Conservation (phyloP, 169 alveolate species). For the Eimeria zaria region DNA sequence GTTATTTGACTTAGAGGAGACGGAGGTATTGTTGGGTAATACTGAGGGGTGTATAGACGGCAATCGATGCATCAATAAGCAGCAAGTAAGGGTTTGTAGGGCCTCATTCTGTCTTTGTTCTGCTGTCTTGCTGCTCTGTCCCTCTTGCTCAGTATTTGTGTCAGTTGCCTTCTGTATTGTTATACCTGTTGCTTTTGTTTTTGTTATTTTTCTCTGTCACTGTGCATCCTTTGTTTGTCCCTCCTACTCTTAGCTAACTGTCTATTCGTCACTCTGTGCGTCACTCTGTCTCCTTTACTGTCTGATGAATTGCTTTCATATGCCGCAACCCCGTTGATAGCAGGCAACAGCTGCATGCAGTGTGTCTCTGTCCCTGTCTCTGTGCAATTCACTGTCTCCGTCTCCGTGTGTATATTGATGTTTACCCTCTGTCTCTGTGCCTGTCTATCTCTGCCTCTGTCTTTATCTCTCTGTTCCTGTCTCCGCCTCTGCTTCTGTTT, state of each 20-base stretch:
- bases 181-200: too few relatives aligned
- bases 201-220: too few relatives aligned
- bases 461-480: neutral
- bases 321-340: neutral
- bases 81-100: slow-evolving; percentile 28
- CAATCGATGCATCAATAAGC: slow-evolving; percentile 63
- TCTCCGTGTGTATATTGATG: neutral
- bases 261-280: neutral
- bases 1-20: slow-evolving; percentile 45
- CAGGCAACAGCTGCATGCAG: neutral
- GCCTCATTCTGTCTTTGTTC: neutral
- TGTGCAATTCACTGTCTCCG: neutral
- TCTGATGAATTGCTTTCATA: neutral
- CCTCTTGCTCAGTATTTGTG: neutral
- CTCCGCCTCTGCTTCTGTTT: neutral
- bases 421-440: neutral
- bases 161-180: neutral
- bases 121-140: neutral
- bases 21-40: slow-evolving; percentile 28
- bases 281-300: neutral
- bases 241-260: neutral
- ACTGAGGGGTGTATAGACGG: slow-evolving; percentile 57
- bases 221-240: neutral
- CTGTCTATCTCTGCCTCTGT: neutral
- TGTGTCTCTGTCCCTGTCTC: neutral